These are phyloP conservation scores for Discostella pseudostelligera DNA, from an alignment of 108 stramenopile genomes.

Conservation along the genomic window DNA sequence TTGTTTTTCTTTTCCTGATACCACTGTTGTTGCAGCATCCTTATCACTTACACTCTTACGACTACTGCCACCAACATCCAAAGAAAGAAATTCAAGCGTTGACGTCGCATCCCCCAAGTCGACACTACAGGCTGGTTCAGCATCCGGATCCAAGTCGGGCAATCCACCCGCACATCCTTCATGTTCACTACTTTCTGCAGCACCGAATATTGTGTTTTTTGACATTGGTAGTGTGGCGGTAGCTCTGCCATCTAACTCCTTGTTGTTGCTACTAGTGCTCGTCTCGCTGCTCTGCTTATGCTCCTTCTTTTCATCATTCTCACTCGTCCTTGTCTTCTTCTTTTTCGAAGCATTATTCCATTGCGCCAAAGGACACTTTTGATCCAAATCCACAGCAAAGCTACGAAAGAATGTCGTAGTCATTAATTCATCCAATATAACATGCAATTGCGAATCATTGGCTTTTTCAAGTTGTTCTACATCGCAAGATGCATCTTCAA, in stretches of 20 bases:
- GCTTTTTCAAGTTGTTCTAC: constrained; percentile 86
- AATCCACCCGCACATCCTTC: constrained; percentile 47
- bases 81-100: constrained; percentile 15
- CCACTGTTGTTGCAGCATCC: too few species aligned
- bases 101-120: constrained; percentile 34
- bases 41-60: background rate
- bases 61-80: background rate
- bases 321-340: constrained; percentile 1
- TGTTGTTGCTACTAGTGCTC: background rate
- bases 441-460: constrained; percentile 81
- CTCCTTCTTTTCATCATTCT: constrained; percentile 1
- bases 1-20: too few species aligned
- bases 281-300: constrained; percentile 6
- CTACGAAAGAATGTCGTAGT: constrained; percentile 73
- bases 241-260: background rate
- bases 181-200: constrained; percentile 5
- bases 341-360: constrained; percentile 38
- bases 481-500: constrained; percentile 76
- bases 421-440: constrained; percentile 76
- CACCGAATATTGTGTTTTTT: background rate
- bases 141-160: constrained; percentile 46
- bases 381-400: constrained; percentile 82
- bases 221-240: background rate
- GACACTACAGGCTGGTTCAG: constrained; percentile 49
- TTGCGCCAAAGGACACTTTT: constrained; percentile 61